These are phyloP conservation scores for Ocimum tenuiflorum DNA, from an alignment of 257 asterid genomes.

Conservation along the genomic window DNA sequence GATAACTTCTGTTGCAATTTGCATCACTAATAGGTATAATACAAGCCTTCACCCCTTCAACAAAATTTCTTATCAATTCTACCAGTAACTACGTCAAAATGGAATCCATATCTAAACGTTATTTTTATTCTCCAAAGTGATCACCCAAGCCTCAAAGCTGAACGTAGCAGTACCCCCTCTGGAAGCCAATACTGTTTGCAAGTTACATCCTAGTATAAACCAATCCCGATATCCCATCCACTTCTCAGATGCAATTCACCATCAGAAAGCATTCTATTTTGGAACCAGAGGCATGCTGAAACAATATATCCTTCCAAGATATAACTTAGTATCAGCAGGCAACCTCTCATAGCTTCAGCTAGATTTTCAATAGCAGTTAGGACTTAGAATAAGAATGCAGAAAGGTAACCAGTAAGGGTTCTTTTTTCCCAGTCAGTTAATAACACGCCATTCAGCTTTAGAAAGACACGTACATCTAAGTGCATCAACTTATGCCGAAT, in stretches of 20 bases:
- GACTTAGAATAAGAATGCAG: too few relatives aligned
- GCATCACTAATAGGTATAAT: neutral
- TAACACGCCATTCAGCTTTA: too few relatives aligned
- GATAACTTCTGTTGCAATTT: neutral
- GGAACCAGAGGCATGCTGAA: neutral
- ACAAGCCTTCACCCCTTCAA: conserved; percentile 3
- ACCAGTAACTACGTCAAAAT: neutral
- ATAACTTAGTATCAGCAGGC: neutral
- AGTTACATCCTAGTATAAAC: neutral
- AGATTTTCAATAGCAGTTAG: too few relatives aligned
- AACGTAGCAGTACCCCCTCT: too few relatives aligned
- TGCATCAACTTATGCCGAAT: too few relatives aligned
- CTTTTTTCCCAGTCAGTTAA: too few relatives aligned
- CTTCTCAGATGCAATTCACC: neutral
- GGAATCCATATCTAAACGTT: neutral
- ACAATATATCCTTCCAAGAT: neutral
- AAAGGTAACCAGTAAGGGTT: too few relatives aligned
- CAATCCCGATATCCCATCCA: neutral
- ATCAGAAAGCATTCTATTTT: neutral
- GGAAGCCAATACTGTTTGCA: neutral
- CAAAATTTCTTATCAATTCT: too few relatives aligned
- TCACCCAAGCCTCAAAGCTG: neutral
- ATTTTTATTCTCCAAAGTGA: neutral
- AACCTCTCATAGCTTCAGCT: neutral
- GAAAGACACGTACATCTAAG: too few relatives aligned